A percentile compares a stretch with the other conserved stretches of the same genome.
These are phyloP conservation scores for Scedosporium dehoogii DNA, from an alignment of 2,329 filamentous ascomycete species.

Conservation along the genomic window DNA sequence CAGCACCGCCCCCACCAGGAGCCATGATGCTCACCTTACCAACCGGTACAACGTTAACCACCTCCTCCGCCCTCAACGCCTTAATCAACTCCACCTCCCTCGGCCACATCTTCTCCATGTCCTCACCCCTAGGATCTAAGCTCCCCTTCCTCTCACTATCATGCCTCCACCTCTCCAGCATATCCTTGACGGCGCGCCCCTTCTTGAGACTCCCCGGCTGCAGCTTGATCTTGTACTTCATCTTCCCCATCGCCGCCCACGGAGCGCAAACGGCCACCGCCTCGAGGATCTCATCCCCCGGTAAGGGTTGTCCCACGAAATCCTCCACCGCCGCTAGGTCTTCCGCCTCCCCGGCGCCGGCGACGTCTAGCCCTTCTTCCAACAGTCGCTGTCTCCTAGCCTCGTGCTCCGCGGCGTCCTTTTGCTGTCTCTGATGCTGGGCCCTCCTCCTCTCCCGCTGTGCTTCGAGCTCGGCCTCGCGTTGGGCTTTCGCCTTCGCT, in stretches of 20 bases:
- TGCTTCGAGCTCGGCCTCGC: conserved; percentile 56
- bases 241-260: conserved; percentile 52
- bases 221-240: conserved; percentile 92
- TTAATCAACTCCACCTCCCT: conserved; percentile 78
- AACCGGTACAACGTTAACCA: conserved; percentile 71
- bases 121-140: conserved; percentile 49
- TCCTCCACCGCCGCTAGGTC: conserved; percentile 51
- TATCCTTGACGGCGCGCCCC: conserved; percentile 86
- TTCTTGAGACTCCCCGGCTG: conserved; percentile 88
- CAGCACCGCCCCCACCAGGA: conserved; percentile 38
- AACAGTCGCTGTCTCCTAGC: conserved; percentile 53
- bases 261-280: conserved; percentile 55
- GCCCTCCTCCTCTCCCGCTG: conserved; percentile 65
- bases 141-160: conserved; percentile 50
- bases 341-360: conserved; percentile 50
- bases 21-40: conserved; percentile 70
- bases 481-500: conserved; percentile 53
- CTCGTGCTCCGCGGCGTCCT: conserved; percentile 68
- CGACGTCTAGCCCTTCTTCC: conserved; percentile 31
- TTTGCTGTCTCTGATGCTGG: conserved; percentile 70
- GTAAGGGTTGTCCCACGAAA: conserved; percentile 67
- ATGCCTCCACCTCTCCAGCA: conserved; percentile 69
- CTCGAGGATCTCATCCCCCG: conserved; percentile 74
- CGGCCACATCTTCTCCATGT: conserved; percentile 72
- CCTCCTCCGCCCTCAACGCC: conserved; percentile 70